Percentiles rank a stretch among this genome's conserved stretches.
These are phyloP conservation scores for Goniomonas avonlea DNA, from an alignment of 78 protist genomes.

Conservation along the genomic window DNA sequence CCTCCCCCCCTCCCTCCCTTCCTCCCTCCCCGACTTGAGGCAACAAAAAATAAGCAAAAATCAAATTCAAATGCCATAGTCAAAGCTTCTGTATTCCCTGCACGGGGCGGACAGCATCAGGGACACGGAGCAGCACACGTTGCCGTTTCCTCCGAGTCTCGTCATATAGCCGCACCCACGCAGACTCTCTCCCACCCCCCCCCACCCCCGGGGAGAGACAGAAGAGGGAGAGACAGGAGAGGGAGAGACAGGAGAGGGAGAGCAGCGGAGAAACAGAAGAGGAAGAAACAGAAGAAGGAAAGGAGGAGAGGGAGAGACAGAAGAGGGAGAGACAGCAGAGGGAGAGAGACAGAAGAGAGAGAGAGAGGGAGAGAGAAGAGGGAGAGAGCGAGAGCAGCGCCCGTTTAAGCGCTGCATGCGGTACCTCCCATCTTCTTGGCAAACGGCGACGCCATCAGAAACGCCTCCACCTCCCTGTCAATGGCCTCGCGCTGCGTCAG, in stretches of 20 bases:
- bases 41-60: too few species aligned
- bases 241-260: neutral
- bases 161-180: too few species aligned
- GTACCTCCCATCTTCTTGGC: neutral
- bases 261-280: neutral
- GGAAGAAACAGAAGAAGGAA: neutral
- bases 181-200: too few species aligned
- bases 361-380: neutral
- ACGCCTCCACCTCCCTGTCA: neutral
- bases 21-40: too few species aligned
- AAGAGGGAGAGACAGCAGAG: neutral
- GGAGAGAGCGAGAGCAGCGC: neutral
- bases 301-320: neutral
- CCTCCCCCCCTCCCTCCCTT: too few species aligned
- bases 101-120: neutral
- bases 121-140: neutral
- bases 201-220: too few species aligned
- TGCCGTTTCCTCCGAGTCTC: too few species aligned
- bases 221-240: too few species aligned
- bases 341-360: neutral
- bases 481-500: neutral
- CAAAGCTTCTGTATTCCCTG: too few species aligned
- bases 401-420: neutral
- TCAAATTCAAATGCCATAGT: too few species aligned
- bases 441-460: neutral